A percentile compares a stretch with the other conserved stretches of the same genome.
Conservation (phyloP, 805 yeast species). For the Candida sakaeoensis region DNA sequence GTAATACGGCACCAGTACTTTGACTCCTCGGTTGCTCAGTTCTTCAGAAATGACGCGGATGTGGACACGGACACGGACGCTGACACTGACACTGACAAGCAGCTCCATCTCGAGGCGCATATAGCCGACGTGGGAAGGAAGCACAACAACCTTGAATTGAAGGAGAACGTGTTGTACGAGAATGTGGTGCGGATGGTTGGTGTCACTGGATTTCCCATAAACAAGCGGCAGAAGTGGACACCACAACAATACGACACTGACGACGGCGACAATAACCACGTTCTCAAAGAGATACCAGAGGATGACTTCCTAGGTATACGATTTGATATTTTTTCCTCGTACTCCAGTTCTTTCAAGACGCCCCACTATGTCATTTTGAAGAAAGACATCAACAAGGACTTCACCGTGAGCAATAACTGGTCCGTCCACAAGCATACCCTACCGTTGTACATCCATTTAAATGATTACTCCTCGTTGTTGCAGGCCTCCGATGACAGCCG, state of each 20-base stretch:
- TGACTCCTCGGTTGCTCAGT: slow-evolving; percentile 25
- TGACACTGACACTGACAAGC: too few relatives aligned
- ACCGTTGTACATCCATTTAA: slow-evolving; percentile 29
- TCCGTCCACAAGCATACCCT: slow-evolving; percentile 33
- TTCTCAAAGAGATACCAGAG: slow-evolving; percentile 15
- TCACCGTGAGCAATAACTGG: slow-evolving; percentile 19
- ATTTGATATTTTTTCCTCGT: slow-evolving; percentile 40
- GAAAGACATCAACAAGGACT: slow-evolving; percentile 11
- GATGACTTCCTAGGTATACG: slow-evolving; percentile 44
- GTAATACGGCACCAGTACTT: slow-evolving; percentile 25
- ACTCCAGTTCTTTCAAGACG: slow-evolving; percentile 20
- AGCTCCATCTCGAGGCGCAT: too few relatives aligned
- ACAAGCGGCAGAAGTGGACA: slow-evolving; percentile 22
- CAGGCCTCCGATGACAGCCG: neutral
- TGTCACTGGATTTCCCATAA: slow-evolving; percentile 49
- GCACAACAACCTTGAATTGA: slow-evolving; percentile 11
- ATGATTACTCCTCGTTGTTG: slow-evolving; percentile 14
- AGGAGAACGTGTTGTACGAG: slow-evolving; percentile 39
- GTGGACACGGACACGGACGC: neutral
- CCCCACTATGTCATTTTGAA: slow-evolving; percentile 50
- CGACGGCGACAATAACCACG: neutral
- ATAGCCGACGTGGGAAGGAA: neutral
- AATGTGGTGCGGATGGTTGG: slow-evolving; percentile 48
- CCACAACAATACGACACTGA: slow-evolving; percentile 16
- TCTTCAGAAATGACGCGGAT: slow-evolving; percentile 12